phyloP scores from a whole-genome alignment of 2,329 filamentous ascomycete species.

The Coniochaeta sp. region DNA sequence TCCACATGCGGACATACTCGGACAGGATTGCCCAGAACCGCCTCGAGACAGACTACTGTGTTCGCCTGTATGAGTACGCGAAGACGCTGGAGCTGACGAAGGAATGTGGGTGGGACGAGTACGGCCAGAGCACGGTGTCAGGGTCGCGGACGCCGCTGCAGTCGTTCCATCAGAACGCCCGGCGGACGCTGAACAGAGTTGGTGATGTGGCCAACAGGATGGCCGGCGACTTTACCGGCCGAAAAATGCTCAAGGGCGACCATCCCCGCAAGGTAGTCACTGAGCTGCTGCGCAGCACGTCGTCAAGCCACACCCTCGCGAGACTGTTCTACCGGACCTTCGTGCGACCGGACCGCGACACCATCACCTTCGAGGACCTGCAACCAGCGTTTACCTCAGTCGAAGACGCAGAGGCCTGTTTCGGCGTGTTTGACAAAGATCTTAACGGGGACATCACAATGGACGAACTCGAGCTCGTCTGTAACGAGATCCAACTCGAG shows the following conservation, averaged over 20 bases:
- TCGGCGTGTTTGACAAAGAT: constrained; percentile 91
- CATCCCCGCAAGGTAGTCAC: constrained; percentile 82
- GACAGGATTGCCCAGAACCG: constrained; percentile 79
- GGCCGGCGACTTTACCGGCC: constrained; percentile 87
- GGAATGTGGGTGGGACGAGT: constrained; percentile 40
- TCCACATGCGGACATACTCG: constrained; percentile 84
- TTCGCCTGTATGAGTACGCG: constrained; percentile 59
- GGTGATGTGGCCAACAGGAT: constrained; percentile 80
- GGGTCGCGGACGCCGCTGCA: constrained; percentile 69
- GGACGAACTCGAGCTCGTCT: constrained; percentile 88
- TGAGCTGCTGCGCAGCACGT: constrained; percentile 64
- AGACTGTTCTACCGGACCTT: constrained; percentile 85
- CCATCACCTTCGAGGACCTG: constrained; percentile 71
- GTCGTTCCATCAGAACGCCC: constrained; percentile 67
- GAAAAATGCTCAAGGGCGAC: constrained; percentile 55
- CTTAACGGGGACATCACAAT: constrained; percentile 95
- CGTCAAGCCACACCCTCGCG: constrained; percentile 75
- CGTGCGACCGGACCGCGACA: constrained; percentile 65
- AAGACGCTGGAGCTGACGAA: constrained; percentile 62
- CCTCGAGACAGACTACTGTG: constrained; percentile 63
- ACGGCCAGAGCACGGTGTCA: constrained; percentile 28
- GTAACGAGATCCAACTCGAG: constrained; percentile 89
- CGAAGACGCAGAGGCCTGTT: constrained; percentile 84
- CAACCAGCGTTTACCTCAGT: constrained; percentile 70
- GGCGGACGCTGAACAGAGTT: constrained; percentile 69